A percentile compares a stretch with the other conserved stretches of the same genome.
phyloP scores from a whole-genome alignment of 2,329 filamentous ascomycete genomes.

The Colletotrichum orbiculare region DNA sequence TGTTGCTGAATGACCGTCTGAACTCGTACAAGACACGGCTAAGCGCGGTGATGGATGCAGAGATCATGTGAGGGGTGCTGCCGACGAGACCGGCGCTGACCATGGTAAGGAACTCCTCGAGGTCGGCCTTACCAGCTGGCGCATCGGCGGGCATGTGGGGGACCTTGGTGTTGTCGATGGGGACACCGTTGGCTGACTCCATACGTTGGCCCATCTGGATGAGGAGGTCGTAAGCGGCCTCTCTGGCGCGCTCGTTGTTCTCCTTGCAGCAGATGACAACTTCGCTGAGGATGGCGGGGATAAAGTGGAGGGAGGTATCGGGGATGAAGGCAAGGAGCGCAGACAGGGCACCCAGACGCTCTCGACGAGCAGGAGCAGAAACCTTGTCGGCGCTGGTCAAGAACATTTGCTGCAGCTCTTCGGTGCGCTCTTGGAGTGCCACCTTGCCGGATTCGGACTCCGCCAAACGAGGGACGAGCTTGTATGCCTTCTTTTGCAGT shows the following conservation, averaged over 20 bases:
- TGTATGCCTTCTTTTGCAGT: slow-evolving; percentile 98
- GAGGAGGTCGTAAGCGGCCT: slow-evolving; percentile 88
- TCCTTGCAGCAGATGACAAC: slow-evolving; percentile 98
- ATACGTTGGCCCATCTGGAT: slow-evolving; percentile 90
- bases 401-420: slow-evolving; percentile 85
- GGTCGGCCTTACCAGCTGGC: slow-evolving; percentile 78
- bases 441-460: slow-evolving; percentile 80
- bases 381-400: slow-evolving; percentile 85
- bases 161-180: slow-evolving; percentile 87
- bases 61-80: slow-evolving; percentile 95
- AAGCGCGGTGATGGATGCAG: slow-evolving; percentile 93
- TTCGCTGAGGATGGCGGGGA: slow-evolving; percentile 90
- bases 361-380: slow-evolving; percentile 85
- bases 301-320: slow-evolving; percentile 85
- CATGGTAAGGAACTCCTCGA: slow-evolving; percentile 99
- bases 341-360: slow-evolving; percentile 84
- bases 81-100: slow-evolving; percentile 94
- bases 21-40: slow-evolving; percentile 96
- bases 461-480: slow-evolving; percentile 90
- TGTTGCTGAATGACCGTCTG: slow-evolving; percentile 73
- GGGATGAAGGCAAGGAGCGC: slow-evolving; percentile 85
- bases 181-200: slow-evolving; percentile 70
- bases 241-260: slow-evolving; percentile 93
- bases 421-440: slow-evolving; percentile 80
- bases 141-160: slow-evolving; percentile 87